These are phyloP conservation scores for Talaromyces nanjingensis DNA, from an alignment of 495 filamentous ascomycete genomes.

Conservation along the genomic window DNA sequence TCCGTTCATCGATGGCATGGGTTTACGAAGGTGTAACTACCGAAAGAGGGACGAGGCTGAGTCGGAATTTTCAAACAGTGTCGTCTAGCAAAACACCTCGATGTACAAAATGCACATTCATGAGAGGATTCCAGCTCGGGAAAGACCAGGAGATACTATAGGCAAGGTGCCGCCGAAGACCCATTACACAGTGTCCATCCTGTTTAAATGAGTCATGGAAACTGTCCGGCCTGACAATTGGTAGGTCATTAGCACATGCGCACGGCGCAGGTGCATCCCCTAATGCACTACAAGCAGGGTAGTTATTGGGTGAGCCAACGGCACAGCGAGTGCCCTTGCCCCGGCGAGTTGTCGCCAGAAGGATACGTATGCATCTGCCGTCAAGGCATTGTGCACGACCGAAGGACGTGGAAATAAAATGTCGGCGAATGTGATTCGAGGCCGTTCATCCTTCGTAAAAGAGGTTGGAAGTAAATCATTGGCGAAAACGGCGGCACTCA, in stretches of 20 bases:
- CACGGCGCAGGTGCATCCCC: neutral
- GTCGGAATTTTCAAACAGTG: neutral
- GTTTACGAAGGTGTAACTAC: neutral
- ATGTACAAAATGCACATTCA: neutral
- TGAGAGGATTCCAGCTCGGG: neutral
- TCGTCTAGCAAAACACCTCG: neutral
- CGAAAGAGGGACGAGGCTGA: neutral
- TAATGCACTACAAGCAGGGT: neutral
- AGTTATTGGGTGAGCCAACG: neutral
- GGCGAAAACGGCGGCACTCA: neutral
- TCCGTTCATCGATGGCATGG: neutral
- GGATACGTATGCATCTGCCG: neutral
- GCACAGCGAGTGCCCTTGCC: neutral
- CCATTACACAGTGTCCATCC: neutral
- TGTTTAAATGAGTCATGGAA: neutral
- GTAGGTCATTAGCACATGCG: neutral
- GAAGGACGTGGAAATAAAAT: neutral
- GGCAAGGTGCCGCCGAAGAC: neutral
- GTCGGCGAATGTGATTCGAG: neutral
- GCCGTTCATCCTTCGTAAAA: neutral
- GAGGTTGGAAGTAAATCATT: neutral
- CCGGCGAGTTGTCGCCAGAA: neutral
- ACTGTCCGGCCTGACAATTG: neutral
- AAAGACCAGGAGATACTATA: neutral
- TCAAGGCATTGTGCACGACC: neutral